These are phyloP conservation scores for Voacanga thouarsii DNA, from an alignment of 257 asterid species.

Conservation along the genomic window DNA sequence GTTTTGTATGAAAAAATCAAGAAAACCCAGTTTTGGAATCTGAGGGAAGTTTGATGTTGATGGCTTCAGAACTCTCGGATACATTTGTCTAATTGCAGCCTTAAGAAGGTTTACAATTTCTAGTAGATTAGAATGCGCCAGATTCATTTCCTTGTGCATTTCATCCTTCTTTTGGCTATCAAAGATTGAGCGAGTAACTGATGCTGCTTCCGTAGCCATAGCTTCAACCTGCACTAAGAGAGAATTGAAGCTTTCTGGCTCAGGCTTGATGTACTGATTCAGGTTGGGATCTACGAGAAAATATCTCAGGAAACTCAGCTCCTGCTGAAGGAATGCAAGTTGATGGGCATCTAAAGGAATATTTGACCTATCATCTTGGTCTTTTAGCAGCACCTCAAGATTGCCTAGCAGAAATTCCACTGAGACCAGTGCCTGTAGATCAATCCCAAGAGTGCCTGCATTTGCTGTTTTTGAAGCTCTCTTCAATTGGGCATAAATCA, in stretches of 20 bases:
- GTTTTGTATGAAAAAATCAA: background rate
- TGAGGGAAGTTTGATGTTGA: conserved; percentile 1
- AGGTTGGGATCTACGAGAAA: background rate
- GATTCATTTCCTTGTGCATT: background rate
- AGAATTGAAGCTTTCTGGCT: background rate
- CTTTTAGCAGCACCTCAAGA: background rate
- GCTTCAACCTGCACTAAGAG: background rate
- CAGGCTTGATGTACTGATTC: background rate
- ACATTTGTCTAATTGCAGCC: background rate
- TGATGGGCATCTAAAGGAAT: background rate
- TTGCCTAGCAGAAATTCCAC: background rate
- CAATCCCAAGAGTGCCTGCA: background rate
- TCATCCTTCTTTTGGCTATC: background rate
- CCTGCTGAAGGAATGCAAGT: background rate
- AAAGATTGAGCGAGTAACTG: background rate
- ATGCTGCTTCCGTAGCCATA: background rate
- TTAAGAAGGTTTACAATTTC: background rate
- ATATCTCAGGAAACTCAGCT: background rate
- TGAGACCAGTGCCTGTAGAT: background rate
- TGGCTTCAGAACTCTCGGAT: background rate
- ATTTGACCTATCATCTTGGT: background rate
- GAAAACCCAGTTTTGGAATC: conserved; percentile 3
- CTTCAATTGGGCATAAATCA: background rate
- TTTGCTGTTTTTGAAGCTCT: background rate
- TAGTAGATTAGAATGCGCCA: background rate